phyloP scores from a whole-genome alignment of 1,139 yeast genomes.

The Taphrina populina region DNA sequence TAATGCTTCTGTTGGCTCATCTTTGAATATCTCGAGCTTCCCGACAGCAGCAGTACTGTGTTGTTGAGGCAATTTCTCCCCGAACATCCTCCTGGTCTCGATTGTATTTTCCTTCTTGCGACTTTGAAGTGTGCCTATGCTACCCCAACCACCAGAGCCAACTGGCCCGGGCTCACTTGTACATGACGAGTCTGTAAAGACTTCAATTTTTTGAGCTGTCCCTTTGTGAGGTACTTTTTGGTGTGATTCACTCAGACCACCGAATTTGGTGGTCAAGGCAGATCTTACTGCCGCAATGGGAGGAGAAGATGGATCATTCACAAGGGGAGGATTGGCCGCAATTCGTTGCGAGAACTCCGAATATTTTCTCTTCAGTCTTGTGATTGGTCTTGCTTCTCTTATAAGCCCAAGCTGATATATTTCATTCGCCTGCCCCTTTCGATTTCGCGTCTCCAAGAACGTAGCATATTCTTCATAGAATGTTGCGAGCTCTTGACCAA shows the following conservation, averaged over 20 bases:
- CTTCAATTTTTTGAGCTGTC: constrained; percentile 39
- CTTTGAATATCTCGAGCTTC: constrained; percentile 17
- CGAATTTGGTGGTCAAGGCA: constrained; percentile 39
- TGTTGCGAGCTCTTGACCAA: constrained; percentile 65
- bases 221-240: constrained; percentile 14
- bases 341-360: constrained; percentile 52
- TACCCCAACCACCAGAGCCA: constrained; percentile 50
- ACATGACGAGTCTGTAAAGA: constrained; percentile 44
- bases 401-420: constrained; percentile 64
- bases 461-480: constrained; percentile 82
- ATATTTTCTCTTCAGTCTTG: constrained; percentile 55
- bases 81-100: constrained; percentile 48
- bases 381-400: constrained; percentile 62
- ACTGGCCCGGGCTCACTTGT: constrained; percentile 38
- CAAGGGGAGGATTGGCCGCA: constrained; percentile 39
- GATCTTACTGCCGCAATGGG: constrained; percentile 36
- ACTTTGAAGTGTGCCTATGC: constrained; percentile 54
- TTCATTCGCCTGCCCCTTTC: constrained; percentile 59
- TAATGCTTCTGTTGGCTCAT: constrained; percentile 9
- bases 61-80: constrained; percentile 49
- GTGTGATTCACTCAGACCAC: constrained; percentile 29
- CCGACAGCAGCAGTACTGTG: neutral
- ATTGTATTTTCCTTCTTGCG: constrained; percentile 66
- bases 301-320: constrained; percentile 19
- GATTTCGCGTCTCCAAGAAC: constrained; percentile 57